A percentile compares a stretch with the other conserved stretches of the same genome.
These are phyloP conservation scores for Sarocladium oryzae DNA, from an alignment of 2,329 filamentous ascomycete species.

Conservation along the genomic window DNA sequence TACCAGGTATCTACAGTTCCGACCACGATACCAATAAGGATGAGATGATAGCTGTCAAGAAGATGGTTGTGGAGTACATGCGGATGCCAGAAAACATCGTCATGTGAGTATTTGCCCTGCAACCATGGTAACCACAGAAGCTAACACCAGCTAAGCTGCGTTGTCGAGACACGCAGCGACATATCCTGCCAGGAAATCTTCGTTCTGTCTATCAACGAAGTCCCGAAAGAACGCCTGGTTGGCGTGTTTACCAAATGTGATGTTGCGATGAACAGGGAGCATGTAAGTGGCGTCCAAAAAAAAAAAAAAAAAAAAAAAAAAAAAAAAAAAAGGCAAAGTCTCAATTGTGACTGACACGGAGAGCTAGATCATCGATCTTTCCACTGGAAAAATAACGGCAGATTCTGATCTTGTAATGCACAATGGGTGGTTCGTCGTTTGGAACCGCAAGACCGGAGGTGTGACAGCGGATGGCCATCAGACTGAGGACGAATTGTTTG, in stretches of 20 bases:
- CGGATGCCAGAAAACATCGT: constrained; percentile 28
- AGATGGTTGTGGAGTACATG: constrained; percentile 30
- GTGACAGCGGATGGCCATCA: neutral
- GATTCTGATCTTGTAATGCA: neutral
- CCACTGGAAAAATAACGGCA: neutral
- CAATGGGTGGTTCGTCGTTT: neutral
- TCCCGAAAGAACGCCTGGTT: constrained; percentile 24
- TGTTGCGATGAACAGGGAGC: constrained; percentile 13
- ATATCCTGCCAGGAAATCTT: constrained; percentile 25
- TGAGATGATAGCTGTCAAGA: constrained; percentile 23
- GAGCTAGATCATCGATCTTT: neutral
- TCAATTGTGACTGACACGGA: neutral
- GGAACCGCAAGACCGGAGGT: no score
- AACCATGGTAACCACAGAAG: constrained; percentile 11
- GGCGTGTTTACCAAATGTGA: constrained; percentile 34
- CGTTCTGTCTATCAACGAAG: constrained; percentile 19
- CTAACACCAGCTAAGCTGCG: constrained; percentile 21
- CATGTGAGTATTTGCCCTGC: constrained; percentile 20
- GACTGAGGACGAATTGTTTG: constrained; percentile 12
- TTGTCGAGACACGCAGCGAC: constrained; percentile 24
- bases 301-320: no score
- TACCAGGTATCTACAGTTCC: constrained; percentile 26
- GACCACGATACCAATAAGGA: constrained; percentile 19
- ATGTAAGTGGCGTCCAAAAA: no score
- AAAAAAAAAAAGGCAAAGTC: neutral